Base-by-base conservation (phyloP, 371 early-diverging fungal species). In the Actinomortierella wolfii region DNA sequence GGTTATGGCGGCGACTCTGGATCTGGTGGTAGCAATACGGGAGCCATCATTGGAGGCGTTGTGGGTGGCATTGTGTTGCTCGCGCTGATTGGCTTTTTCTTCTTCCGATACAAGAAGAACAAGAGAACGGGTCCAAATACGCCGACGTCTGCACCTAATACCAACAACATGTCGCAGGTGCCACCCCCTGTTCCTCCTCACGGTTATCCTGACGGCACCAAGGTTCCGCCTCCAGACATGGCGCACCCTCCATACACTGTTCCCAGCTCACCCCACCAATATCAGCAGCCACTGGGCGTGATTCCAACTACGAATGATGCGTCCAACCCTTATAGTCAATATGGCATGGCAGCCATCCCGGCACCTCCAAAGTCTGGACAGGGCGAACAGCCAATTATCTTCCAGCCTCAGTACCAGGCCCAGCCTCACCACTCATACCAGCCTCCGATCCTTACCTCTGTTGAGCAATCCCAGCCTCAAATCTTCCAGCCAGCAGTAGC, bases 401-500 rank as follows among this genome's bases (percentile, higher is more conserved):
- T 61, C 67, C 67, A 67, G 53, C n/a, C 57, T 0, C 69, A 63
- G 40, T 47, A 48, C n/a, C 47, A 46, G 6, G 20, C 34, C 3
- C 45, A 54, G 21, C 14, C 23, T 18, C 44, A 63, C 42, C 61
- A 52, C 39, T 34, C 29, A 13, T 59, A 69, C 25, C 34, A 42
- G 1, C 69, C 69, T 13, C 69, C 69, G 2, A 69, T 53, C 7
- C 11, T 64, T n/a, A 40, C 26, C 18, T 23, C 42, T 24, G 29
- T 50, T 13, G 54, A 52, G 11, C 56, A 51, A 13, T 46, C 42
- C 5, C 46, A 21, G 14, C 69, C 64, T 2, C 49, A 51, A 13
- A 69, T 69, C 49, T 69, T 69, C 57, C 69, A 63, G 46, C 64
- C 69, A n/a, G n/a, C n/a, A n/a, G n/a, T n/a, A n/a, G n/a, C n/a